Evolutionary conservation across 2,329 filamentous ascomycete species (phyloP).

Genomic region (Talaromyces sp.): DNA sequence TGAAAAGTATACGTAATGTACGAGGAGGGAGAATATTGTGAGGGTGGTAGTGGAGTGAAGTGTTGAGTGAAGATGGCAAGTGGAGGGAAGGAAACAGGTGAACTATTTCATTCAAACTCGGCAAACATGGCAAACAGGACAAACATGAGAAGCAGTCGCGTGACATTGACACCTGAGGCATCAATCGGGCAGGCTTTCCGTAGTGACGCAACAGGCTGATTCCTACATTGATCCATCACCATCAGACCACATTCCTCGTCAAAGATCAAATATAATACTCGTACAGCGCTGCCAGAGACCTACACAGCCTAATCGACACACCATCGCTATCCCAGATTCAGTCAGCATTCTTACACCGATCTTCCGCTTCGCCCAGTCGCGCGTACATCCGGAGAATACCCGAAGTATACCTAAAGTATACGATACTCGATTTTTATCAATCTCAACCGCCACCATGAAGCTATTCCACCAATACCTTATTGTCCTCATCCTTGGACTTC

Average conservation of each 20-base stretch:
- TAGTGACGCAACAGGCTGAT: conserved; percentile 18
- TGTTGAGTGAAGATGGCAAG: neutral
- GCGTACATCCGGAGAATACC: neutral
- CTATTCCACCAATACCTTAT: conserved; percentile 54
- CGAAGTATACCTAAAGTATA: neutral
- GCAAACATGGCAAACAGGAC: neutral
- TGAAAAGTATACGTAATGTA: neutral
- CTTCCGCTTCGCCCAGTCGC: neutral
- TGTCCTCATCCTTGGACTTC: conserved; percentile 52
- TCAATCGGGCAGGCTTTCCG: neutral
- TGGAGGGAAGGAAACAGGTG: neutral
- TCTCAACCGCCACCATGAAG: conserved; percentile 56
- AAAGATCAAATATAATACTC: neutral
- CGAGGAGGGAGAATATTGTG: neutral
- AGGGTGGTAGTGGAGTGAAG: neutral
- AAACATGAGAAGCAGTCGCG: neutral
- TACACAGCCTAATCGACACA: neutral
- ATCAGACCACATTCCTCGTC: neutral
- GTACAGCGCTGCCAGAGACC: neutral
- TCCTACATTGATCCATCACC: neutral
- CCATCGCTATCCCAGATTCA: neutral
- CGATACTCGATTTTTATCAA: neutral
- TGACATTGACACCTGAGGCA: conserved; percentile 15
- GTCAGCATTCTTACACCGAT: neutral
- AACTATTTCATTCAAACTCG: neutral